phyloP scores from a whole-genome alignment of 116 monocot species.

The Thalassia testudinum region DNA sequence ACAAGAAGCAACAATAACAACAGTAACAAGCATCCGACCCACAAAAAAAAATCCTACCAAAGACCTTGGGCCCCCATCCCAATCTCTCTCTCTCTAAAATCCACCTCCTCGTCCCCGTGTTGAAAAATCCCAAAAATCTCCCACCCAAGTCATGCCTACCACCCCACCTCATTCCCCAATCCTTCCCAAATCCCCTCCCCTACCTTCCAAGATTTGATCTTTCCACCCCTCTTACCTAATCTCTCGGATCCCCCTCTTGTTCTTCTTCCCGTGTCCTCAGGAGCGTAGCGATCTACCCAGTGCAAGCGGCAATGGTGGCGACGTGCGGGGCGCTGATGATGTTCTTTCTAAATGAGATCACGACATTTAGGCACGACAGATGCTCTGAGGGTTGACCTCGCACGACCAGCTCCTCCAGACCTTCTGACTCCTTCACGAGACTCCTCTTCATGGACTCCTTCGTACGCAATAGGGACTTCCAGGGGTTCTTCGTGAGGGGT shows the following conservation, averaged over 20 bases:
- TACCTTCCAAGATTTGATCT: too few species aligned
- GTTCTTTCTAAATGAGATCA: constrained; percentile 63
- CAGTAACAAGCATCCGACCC: too few species aligned
- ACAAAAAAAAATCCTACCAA: too few species aligned
- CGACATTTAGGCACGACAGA: constrained; percentile 49
- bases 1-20: too few species aligned
- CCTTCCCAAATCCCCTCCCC: constrained; percentile 12
- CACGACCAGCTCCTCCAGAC: constrained; percentile 83
- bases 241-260: too few species aligned
- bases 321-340: constrained; percentile 81
- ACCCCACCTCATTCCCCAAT: too few species aligned
- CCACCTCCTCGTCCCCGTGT: too few species aligned
- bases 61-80: too few species aligned
- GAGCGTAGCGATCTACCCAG: constrained; percentile 51
- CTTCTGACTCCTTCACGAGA: constrained; percentile 88
- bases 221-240: too few species aligned
- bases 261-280: constrained; percentile 12
- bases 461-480: constrained; percentile 59
- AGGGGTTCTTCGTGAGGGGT: constrained; percentile 78
- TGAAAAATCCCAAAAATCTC: too few species aligned
- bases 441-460: constrained; percentile 89
- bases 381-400: constrained; percentile 72
- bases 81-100: too few species aligned
- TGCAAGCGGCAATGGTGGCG: constrained; percentile 43
- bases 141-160: too few species aligned